phyloP scores from a whole-genome alignment of 1,139 yeast species.

The Scheffersomyces quercinus region DNA sequence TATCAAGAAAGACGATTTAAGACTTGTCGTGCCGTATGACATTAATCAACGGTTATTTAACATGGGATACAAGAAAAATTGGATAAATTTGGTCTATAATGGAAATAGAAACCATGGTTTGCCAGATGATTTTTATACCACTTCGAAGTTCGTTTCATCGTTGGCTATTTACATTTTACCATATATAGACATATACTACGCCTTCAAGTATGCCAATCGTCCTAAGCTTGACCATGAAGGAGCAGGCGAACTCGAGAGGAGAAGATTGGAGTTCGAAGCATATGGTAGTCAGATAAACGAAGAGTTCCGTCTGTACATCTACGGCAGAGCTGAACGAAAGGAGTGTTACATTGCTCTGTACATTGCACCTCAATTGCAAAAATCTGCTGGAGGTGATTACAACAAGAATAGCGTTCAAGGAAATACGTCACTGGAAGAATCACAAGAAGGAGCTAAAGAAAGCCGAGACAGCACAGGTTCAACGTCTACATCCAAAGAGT shows the following conservation, averaged over 20 bases:
- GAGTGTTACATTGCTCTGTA: conserved; percentile 26
- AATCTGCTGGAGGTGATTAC: too few relatives aligned
- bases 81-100: conserved; percentile 35
- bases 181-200: conserved; percentile 25
- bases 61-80: conserved; percentile 32
- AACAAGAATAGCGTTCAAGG: too few relatives aligned
- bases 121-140: conserved; percentile 7
- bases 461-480: too few relatives aligned
- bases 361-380: neutral
- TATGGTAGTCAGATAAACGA: conserved; percentile 17
- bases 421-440: too few relatives aligned
- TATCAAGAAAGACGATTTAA: conserved; percentile 18
- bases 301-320: conserved; percentile 17
- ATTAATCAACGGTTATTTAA: conserved; percentile 26
- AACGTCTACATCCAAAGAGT: too few relatives aligned
- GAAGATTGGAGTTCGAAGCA: conserved; percentile 8
- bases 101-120: conserved; percentile 26
- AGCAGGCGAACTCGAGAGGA: neutral
- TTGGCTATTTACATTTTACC: conserved; percentile 30
- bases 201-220: conserved; percentile 4
- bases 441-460: too few relatives aligned
- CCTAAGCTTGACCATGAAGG: conserved; percentile 2
- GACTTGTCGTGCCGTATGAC: conserved; percentile 33
- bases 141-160: conserved; percentile 16
- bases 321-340: conserved; percentile 19